phyloP scores from a whole-genome alignment of 1,284 basidiomycete genomes.

The Ganoderma sinense region DNA sequence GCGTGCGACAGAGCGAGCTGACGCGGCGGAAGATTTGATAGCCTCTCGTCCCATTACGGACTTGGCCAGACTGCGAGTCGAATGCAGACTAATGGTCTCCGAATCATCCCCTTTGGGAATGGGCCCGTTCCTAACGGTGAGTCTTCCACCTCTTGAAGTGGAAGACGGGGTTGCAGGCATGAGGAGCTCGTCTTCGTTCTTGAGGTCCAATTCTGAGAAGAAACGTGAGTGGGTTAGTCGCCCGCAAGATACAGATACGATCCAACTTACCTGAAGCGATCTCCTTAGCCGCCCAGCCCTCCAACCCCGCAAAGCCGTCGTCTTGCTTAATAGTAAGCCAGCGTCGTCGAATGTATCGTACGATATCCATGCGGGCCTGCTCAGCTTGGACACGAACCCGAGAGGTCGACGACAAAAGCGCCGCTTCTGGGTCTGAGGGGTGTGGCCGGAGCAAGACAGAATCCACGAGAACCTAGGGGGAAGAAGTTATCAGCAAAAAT shows the following conservation, averaged over 20 bases:
- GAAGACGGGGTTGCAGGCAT: constrained; percentile 36
- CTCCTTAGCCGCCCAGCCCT: constrained; percentile 89
- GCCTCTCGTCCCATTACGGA: constrained; percentile 36
- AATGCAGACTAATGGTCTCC: constrained; percentile 57
- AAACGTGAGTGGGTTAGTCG: constrained; percentile 3
- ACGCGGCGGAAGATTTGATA: constrained; percentile 44
- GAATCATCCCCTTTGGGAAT: constrained; percentile 41
- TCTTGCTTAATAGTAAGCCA: constrained; percentile 84
- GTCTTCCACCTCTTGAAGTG: constrained; percentile 29
- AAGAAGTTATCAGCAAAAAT: constrained; percentile 13
- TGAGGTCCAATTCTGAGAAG: constrained; percentile 77
- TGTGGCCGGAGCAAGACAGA: constrained; percentile 77
- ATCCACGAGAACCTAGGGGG: constrained; percentile 73
- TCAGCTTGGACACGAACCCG: constrained; percentile 76
- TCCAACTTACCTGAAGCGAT: constrained; percentile 76
- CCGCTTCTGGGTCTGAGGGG: constrained; percentile 60
- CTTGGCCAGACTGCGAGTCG: constrained; percentile 61
- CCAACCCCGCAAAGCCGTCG: constrained; percentile 83
- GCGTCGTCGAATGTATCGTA: constrained; percentile 70
- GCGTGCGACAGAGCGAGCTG: constrained; percentile 54
- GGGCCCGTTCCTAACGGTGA: constrained; percentile 30
- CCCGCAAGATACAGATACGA: not conserved
- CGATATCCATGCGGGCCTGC: constrained; percentile 70
- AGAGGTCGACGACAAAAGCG: constrained; percentile 71
- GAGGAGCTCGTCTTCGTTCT: constrained; percentile 72